Base-by-base conservation (phyloP, 495 filamentous ascomycete genomes). In the Daldinia concentrica region DNA sequence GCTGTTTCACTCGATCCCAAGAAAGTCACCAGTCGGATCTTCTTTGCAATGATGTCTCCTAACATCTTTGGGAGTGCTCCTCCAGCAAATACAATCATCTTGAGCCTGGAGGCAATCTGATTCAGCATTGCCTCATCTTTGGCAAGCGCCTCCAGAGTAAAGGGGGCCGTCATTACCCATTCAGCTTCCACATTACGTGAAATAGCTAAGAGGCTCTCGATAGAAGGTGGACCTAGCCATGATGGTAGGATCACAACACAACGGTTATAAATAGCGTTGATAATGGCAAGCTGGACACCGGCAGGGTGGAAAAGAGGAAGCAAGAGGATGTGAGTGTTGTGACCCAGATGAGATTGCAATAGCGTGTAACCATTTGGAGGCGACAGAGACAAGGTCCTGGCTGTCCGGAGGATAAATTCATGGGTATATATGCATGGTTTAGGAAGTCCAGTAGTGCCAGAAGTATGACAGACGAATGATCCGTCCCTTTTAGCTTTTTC, bases 71-170 rank as follows among this genome's bases (percentile, higher is more conserved):
- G 43, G 8, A 48, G 43, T 4, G 43, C 43, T 0, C 43, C 43
- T 48, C 43, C 43, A 24, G 43, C 43, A 48, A 48, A 48, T 12
- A 48, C 43, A 24, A 48, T 48, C 43, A 48, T 48, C 43, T 48
- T 48, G 19, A 48, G 19, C 1, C 43, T n/a, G 6, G 43, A 48
- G 6, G 43, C 43, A 24, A 48, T 3, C 8, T 48, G 17, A 14
- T 48, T 19, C 19, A 48, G 4, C 19, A 48, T 22, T 22, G 9
- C 3, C 43, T 48, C 43, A 22, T 48, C 43, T 24, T 48, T 48
- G 22, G 43, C 43, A 11, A 48, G 43, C 8, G 43, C 43, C 6
- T 48, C 43, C 19, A 48, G 12, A 22, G 43, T 48, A 48, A 48
- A 48, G 1, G 43, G 43, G 0, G 43, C 43, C 17, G 43, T 12